These are phyloP conservation scores for Pseudogymnoascus sp. DNA, from an alignment of 2,329 filamentous ascomycete species.

Conservation along the genomic window DNA sequence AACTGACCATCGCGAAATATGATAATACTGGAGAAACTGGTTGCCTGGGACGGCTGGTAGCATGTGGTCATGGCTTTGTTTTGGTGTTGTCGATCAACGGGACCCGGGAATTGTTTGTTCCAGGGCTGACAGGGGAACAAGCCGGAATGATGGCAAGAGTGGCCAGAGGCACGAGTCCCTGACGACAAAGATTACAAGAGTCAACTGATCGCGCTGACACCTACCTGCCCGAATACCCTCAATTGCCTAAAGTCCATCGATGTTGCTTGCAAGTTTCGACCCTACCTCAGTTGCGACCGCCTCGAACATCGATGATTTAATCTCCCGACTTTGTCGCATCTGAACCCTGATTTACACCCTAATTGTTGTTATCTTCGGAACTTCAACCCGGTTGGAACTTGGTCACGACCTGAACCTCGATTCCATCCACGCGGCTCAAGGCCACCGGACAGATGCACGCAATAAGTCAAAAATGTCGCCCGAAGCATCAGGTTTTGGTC, in stretches of 20 bases:
- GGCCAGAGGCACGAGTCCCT: conserved; percentile 5
- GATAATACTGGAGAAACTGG: not conserved
- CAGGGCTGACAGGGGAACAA: conserved; percentile 5
- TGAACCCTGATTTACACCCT: conserved; percentile 1
- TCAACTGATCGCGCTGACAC: conserved; percentile 5
- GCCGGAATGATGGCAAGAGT: conserved; percentile 6
- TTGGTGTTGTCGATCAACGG: conserved; percentile 2
- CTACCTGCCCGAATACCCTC: not conserved
- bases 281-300: not conserved
- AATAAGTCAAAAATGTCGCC: conserved; percentile 63
- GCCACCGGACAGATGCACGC: conserved; percentile 44
- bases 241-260: not conserved
- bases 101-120: conserved; percentile 2
- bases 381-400: not conserved
- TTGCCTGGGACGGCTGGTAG: not conserved
- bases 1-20: not conserved
- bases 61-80: not conserved
- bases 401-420: not conserved
- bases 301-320: not conserved
- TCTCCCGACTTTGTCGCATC: conserved; percentile 1
- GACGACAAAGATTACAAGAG: conserved; percentile 1
- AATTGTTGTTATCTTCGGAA: not conserved
- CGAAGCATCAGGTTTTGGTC: conserved; percentile 93
- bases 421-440: not conserved
- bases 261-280: not conserved